phyloP scores from a whole-genome alignment of 2,329 filamentous ascomycete genomes.

The Fusarium nurragi region DNA sequence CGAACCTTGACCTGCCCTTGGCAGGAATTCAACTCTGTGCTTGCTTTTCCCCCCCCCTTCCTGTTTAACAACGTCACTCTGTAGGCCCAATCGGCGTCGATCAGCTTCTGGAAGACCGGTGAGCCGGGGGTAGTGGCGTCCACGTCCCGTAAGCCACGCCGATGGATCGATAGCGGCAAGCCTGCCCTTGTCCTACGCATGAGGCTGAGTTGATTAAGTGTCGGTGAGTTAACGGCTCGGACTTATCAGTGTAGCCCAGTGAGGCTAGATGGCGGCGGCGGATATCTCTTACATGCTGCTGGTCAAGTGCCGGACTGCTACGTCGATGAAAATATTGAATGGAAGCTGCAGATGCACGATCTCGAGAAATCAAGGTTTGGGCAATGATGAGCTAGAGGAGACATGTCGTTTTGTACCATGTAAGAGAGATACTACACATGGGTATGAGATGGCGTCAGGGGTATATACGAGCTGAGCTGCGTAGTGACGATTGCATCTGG shows the following conservation, averaged over 20 bases:
- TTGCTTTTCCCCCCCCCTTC: neutral
- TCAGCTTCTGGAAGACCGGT: constrained; percentile 29
- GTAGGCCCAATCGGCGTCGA: constrained; percentile 16
- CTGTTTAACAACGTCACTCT: neutral
- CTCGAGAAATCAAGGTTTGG: neutral
- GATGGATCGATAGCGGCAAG: neutral
- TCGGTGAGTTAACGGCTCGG: constrained; percentile 10
- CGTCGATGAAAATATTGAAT: neutral
- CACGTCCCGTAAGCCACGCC: constrained; percentile 12
- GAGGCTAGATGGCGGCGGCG: neutral
- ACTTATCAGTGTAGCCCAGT: neutral
- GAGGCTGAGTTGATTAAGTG: neutral
- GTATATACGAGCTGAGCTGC: constrained; percentile 5
- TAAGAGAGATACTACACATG: neutral
- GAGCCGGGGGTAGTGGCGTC: constrained; percentile 18
- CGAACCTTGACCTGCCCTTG: neutral
- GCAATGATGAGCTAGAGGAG: neutral
- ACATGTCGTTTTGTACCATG: neutral
- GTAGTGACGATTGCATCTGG: neutral
- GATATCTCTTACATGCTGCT: neutral
- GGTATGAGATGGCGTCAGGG: constrained; percentile 16
- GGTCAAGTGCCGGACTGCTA: neutral
- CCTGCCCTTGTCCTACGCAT: too few species aligned
- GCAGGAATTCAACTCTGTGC: neutral
- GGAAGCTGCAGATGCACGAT: neutral